Evolutionary conservation across 257 asterid species (phyloP).

Genomic region (Nicotiana knightiana): DNA sequence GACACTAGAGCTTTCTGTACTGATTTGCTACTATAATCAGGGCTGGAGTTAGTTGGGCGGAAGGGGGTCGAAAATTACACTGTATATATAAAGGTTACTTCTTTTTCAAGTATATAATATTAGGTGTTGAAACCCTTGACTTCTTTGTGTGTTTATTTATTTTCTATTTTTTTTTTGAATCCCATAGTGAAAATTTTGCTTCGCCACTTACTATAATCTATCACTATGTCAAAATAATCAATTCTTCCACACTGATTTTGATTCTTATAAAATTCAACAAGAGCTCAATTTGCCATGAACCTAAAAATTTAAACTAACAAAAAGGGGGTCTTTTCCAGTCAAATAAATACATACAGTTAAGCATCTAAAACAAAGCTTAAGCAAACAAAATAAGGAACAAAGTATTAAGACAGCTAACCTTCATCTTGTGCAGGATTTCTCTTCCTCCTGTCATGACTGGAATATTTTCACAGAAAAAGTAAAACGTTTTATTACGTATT

Average conservation of each 20-base stretch:
- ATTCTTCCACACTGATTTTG: background rate
- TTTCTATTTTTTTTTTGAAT: no score
- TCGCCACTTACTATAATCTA: background rate
- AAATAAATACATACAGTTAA: background rate
- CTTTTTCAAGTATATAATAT: no score
- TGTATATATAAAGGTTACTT: no score
- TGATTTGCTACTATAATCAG: background rate
- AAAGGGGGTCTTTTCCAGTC: background rate
- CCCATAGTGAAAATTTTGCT: no score
- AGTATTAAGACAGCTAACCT: slow-evolving; percentile 31
- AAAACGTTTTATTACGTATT: background rate
- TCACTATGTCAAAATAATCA: background rate
- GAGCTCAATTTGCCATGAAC: background rate
- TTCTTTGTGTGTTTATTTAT: no score
- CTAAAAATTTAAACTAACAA: background rate
- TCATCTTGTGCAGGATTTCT: slow-evolving; percentile 75
- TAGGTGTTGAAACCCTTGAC: no score
- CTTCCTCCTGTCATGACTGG: slow-evolving; percentile 58
- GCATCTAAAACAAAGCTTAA: background rate
- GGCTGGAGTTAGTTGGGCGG: no score
- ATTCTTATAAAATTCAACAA: background rate
- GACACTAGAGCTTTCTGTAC: background rate
- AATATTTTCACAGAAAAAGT: background rate
- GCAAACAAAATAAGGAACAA: background rate
- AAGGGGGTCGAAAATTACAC: no score